phyloP scores from a whole-genome alignment of 441 rosid species.

The Arabidopsis hybrid region DNA sequence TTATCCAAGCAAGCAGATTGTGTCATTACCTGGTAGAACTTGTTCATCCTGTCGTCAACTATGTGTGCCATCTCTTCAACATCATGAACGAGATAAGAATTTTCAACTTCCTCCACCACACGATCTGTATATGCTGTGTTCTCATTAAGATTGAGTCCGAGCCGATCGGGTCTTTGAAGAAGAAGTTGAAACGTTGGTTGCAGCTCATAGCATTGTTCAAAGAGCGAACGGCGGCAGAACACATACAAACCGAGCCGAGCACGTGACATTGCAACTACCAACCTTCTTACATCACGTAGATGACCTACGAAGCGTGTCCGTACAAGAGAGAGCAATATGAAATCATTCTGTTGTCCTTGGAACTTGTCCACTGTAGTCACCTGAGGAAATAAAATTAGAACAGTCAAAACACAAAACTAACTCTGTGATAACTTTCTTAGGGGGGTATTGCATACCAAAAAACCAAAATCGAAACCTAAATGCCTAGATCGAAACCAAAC shows the following conservation, averaged over 20 bases:
- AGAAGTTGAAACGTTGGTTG: constrained; percentile 91
- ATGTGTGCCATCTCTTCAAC: constrained; percentile 82
- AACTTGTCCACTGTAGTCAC: constrained; percentile 98
- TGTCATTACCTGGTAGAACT: constrained; percentile 67
- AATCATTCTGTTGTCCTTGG: constrained; percentile 99
- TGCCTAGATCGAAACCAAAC: neutral
- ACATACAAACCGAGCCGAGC: constrained; percentile 95
- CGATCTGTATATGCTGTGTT: constrained; percentile 72
- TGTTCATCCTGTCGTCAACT: constrained; percentile 62
- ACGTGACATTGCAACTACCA: constrained; percentile 99
- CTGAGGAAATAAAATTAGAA: constrained; percentile 50
- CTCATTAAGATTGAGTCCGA: constrained; percentile 75
- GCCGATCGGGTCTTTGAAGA: constrained; percentile 89
- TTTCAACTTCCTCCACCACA: constrained; percentile 71
- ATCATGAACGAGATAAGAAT: constrained; percentile 64
- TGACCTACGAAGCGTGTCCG: constrained; percentile 98
- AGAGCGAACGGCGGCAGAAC: constrained; percentile 91
- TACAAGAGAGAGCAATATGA: constrained; percentile 91
- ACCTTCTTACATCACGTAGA: constrained; percentile 97
- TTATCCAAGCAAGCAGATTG: neutral
- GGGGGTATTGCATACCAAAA: neutral
- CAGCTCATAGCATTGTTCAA: constrained; percentile 96
- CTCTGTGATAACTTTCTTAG: neutral
- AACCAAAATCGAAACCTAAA: constrained; percentile 8
- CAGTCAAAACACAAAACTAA: constrained; percentile 27